These are phyloP conservation scores for Acacia melanoxylon DNA, from an alignment of 306 rosid species.

Conservation along the genomic window DNA sequence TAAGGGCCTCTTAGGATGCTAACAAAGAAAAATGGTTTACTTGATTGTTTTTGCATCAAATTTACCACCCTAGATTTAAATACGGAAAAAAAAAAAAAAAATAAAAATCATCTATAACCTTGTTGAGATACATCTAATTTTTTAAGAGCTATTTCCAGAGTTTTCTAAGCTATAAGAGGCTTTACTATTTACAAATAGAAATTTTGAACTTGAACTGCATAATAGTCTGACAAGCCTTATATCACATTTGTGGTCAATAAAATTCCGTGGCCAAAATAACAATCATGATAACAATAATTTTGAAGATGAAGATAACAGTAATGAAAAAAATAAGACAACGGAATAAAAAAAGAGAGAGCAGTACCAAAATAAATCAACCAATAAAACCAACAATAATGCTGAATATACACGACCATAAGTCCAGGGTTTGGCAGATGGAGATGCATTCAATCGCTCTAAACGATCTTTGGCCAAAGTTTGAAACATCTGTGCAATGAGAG, in stretches of 20 bases:
- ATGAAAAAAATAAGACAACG: conserved; percentile 5
- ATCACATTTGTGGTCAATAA: background rate
- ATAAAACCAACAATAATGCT: conserved; percentile 72
- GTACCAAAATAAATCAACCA: conserved; percentile 84
- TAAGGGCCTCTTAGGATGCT: background rate
- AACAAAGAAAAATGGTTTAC: background rate
- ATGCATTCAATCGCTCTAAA: conserved; percentile 88
- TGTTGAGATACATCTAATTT: background rate
- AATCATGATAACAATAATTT: background rate
- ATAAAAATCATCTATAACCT: background rate
- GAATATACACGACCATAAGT: conserved; percentile 91
- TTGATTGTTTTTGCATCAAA: background rate
- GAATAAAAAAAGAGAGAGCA: conserved; percentile 22
- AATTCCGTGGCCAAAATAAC: background rate
- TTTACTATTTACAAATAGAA: background rate
- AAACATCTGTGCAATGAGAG: conserved; percentile 75
- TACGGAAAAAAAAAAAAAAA: background rate
- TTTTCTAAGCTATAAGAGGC: background rate
- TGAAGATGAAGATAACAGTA: background rate
- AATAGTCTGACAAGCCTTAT: too few relatives aligned
- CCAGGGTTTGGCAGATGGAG: conserved; percentile 93
- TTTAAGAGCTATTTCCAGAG: background rate
- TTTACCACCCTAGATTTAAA: background rate
- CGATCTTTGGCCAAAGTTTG: conserved; percentile 98
- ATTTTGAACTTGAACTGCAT: background rate